Percentiles rank a stretch among this genome's conserved stretches.
Conservation (phyloP, 495 filamentous ascomycete species). For the Aspergillus incahuasiensis region DNA sequence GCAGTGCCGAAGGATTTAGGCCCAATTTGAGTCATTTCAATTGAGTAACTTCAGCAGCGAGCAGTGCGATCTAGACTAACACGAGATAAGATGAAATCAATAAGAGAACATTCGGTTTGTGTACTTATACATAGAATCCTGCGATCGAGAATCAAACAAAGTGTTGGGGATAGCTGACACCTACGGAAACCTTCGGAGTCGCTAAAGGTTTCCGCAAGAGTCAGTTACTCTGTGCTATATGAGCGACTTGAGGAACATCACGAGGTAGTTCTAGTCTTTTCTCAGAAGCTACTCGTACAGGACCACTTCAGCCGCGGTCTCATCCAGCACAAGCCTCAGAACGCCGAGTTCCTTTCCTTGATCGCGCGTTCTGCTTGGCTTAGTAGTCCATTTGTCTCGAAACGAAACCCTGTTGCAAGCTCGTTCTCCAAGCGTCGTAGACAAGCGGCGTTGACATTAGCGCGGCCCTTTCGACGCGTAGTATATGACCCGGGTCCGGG, state of each 20-base stretch:
- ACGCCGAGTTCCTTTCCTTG: neutral
- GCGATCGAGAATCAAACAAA: too few relatives aligned
- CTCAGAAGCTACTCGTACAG: neutral
- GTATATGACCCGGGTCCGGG: too few relatives aligned
- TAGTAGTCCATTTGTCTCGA: neutral
- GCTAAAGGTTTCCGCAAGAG: too few relatives aligned
- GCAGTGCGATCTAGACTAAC: neutral
- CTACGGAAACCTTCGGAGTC: too few relatives aligned
- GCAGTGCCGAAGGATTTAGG: neutral
- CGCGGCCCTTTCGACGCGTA: too few relatives aligned
- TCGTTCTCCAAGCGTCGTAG: neutral
- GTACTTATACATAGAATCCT: too few relatives aligned
- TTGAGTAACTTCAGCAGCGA: neutral
- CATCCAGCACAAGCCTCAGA: neutral
- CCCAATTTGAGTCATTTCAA: neutral
- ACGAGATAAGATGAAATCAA: too few relatives aligned
- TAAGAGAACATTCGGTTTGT: too few relatives aligned
- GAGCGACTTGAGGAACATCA: too few relatives aligned
- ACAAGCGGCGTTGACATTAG: neutral
- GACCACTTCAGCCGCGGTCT: neutral
- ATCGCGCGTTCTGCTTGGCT: neutral
- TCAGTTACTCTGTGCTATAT: too few relatives aligned
- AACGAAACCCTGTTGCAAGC: neutral
- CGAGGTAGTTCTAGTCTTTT: neutral
- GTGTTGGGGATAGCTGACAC: too few relatives aligned